Conservation (phyloP, 2,329 filamentous ascomycete genomes). For the Simplicillium aogashimaense region DNA sequence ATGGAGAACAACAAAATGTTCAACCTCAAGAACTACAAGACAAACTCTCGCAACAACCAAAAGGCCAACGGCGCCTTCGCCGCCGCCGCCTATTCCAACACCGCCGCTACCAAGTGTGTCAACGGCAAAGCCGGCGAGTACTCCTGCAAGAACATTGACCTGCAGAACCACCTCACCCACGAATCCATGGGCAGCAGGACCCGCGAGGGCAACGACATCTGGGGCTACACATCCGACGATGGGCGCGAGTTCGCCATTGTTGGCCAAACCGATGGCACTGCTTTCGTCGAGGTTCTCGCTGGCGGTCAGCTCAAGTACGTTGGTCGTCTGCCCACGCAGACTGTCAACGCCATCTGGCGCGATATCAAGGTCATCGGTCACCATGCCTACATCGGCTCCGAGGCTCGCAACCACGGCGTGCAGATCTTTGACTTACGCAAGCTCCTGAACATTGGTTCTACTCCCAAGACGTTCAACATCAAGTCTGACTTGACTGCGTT, state of each 20-base stretch:
- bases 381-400: conserved; percentile 28
- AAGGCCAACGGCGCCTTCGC: conserved; percentile 9
- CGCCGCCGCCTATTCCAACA: conserved; percentile 7
- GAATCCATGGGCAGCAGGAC: conserved; percentile 24
- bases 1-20: background rate
- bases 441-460: conserved; percentile 34
- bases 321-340: conserved; percentile 34
- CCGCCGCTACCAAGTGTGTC: conserved; percentile 12
- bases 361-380: conserved; percentile 29
- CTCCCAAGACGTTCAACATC: conserved; percentile 21
- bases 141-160: conserved; percentile 25
- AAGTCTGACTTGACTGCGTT: conserved; percentile 23
- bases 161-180: conserved; percentile 27
- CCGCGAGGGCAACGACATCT: conserved; percentile 25
- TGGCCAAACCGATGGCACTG: conserved; percentile 37
- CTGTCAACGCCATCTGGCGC: conserved; percentile 23
- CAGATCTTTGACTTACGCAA: conserved; percentile 55
- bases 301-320: conserved; percentile 34
- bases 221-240: conserved; percentile 35
- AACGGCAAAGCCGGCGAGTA: conserved; percentile 23
- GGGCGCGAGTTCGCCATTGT: conserved; percentile 40
- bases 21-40: conserved; percentile 5
- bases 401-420: conserved; percentile 42
- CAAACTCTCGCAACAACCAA: conserved; percentile 3
- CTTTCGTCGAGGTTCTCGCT: conserved; percentile 35